Evolutionary conservation across 2,329 filamentous ascomycete genomes (phyloP).

Genomic region (Thermothelomyces thermophilus): DNA sequence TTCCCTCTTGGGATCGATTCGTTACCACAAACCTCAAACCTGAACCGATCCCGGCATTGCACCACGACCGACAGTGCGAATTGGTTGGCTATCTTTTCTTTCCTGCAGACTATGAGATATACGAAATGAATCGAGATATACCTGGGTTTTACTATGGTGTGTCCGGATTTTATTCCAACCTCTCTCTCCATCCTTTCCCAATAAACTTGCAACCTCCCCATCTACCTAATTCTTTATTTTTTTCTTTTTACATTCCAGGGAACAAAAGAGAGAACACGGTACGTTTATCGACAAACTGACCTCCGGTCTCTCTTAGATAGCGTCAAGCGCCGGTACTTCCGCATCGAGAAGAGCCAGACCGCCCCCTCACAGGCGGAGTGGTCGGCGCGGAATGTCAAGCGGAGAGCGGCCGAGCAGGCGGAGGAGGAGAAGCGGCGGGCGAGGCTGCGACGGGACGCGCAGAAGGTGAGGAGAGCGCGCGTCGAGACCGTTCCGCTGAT

Average conservation of each 20-base stretch:
- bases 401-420: constrained; percentile 5
- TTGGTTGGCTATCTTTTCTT: no score
- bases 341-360: constrained; percentile 50
- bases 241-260: no score
- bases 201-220: no score
- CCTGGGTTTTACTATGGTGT: constrained; percentile 21
- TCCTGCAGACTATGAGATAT: no score
- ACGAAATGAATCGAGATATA: constrained; percentile 15
- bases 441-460: neutral
- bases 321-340: constrained; percentile 59
- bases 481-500: constrained; percentile 3
- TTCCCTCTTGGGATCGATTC: no score
- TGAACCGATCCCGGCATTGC: no score
- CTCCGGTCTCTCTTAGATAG: no score
- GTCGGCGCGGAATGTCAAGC: constrained; percentile 20
- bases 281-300: no score
- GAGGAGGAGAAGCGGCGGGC: neutral
- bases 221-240: no score
- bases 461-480: constrained; percentile 3
- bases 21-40: no score
- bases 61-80: neutral
- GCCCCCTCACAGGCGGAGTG: constrained; percentile 32
- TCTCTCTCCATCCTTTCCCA: neutral
- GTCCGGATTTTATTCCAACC: neutral
- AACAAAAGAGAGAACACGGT: no score